Base-by-base conservation (phyloP, 2,329 filamentous ascomycete genomes). In the Verticillium dahliae region DNA sequence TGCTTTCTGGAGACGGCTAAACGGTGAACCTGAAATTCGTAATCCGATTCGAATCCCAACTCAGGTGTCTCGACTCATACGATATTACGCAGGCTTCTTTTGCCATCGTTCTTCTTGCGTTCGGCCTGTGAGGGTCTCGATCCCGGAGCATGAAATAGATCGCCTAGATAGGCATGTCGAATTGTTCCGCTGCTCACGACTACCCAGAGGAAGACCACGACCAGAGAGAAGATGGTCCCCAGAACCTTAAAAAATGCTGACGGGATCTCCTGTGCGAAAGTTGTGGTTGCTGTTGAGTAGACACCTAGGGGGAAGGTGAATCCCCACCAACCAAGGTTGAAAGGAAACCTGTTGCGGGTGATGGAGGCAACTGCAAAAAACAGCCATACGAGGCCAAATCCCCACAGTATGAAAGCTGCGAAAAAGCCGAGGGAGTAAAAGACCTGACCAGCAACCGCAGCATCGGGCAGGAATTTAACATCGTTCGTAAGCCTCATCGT, bases 381-480 rank as follows among this genome's bases (percentile, higher is more conserved):
- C 4, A 80, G 65, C 75, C 78, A 79, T 3, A 78, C 67, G 4
- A 80, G 69, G 3, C 73, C 78, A 58, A 80, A 80, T 0, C 75
- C 77, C 75, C 76, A 80, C 71, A 80, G 75, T 33, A 77, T 63
- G 11, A 80, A 68, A 6, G 73, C 77, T 7, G 74, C 60, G 58
- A 79, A 74, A 22, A 85, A 74, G 0, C 87, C 86, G 0, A 86
- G 62, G 1, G 85, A 75, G 65, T 89, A 88, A 5, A 88, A 75
- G 4, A 87, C 76, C 31, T 80, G 74, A 0, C 84, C 83, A 38
- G 75, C 76, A 1, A 78, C 78, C 0, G 75, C 74, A 60, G 65
- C 69, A 1, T 73, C 77, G 0, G 76, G 76, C 18, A 81, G 69
- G 18, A 50, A 50, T 1, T 18, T 15, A 22, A 50, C 45, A 50